Evolutionary conservation across 2,329 filamentous ascomycete genomes (phyloP).

Genomic region (Neofusicoccum sp.): DNA sequence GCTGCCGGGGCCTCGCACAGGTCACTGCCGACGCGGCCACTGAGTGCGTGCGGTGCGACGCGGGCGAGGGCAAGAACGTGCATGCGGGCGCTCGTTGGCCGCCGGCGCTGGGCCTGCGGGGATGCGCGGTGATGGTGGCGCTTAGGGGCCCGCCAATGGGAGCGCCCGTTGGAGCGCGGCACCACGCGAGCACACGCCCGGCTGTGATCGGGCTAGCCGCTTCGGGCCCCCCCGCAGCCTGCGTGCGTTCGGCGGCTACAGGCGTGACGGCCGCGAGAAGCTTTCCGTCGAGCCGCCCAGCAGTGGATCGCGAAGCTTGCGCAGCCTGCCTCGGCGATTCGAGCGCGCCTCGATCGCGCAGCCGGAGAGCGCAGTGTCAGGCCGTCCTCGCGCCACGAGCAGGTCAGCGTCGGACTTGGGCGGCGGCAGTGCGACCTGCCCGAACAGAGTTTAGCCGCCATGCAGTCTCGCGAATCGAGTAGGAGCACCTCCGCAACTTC

Average conservation of each 20-base stretch:
- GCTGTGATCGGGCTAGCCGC: conserved; percentile 10
- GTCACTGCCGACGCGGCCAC: conserved; percentile 13
- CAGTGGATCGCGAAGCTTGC: conserved; percentile 8
- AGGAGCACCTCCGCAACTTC: conserved; percentile 4
- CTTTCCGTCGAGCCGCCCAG: conserved; percentile 6
- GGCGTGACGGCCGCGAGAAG: conserved; percentile 3
- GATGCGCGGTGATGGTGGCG: conserved; percentile 16
- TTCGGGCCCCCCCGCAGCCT: not conserved
- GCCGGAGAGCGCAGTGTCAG: not conserved
- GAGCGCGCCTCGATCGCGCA: not conserved
- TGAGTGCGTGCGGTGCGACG: conserved; percentile 13
- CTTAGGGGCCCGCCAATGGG: conserved; percentile 3
- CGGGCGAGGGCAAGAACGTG: conserved; percentile 12
- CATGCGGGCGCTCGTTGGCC: conserved; percentile 15
- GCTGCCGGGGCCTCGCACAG: conserved; percentile 14
- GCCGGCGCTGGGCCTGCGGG: not conserved
- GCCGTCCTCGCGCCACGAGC: not conserved
- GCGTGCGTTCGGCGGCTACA: conserved; percentile 10
- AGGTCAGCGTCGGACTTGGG: not conserved
- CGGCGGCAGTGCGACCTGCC: not conserved
- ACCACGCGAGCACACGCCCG: not conserved
- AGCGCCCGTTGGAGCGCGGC: not conserved
- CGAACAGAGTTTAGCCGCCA: not conserved
- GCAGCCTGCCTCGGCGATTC: not conserved
- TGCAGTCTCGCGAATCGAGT: not conserved